Base-by-base conservation (phyloP, 75 land plant genomes). In the Selaginella tamariscina region DNA sequence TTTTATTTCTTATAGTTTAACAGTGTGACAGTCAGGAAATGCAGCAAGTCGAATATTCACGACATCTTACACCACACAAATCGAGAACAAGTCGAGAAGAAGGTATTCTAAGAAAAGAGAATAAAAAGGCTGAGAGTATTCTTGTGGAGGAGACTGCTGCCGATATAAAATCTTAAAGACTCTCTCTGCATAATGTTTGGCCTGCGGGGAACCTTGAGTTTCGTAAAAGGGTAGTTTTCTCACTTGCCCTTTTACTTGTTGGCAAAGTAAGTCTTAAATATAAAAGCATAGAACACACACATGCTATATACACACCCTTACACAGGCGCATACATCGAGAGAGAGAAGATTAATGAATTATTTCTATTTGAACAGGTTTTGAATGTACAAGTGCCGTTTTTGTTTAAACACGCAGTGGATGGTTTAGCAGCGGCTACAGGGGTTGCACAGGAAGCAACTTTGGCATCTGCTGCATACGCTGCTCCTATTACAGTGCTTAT, bases 321-420 rank as follows among this genome's bases (percentile, higher is more conserved):
- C 67, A 66, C 33, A 27, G 11, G 32, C 21, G 5, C 31, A 29
- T 21, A n/a, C n/a, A n/a, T n/a, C n/a, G n/a, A n/a, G n/a, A n/a
- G n/a, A n/a, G n/a, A n/a, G n/a, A n/a, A n/a, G 8, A 24, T 11
- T 55, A 20, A 8, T 30, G 5, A 9, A 44, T 68, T 8, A 26
- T 27, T 26, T 21, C n/a, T 59, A 0, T 31, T 18, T 9, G 33
- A 77, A 32, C 73, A 92, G 97, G 95, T 95, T 66, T 64, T 95
- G 59, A 95, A 95, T 82, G 99, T 95, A 55, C 96, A 90, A 80
- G 92, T 95, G 24, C 99, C 99, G 8, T 89, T 90, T 54, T 60
- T 95, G 63, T 95, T 95, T 85, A 95, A 95, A 77, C 85, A 85
- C 77, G 96, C 96, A 49, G 84, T 95, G 32, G 99, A 95, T 80